A percentile compares a stretch with the other conserved stretches of the same genome.
phyloP scores from a whole-genome alignment of 2,329 filamentous ascomycete species.

The Fusarium sacchari region DNA sequence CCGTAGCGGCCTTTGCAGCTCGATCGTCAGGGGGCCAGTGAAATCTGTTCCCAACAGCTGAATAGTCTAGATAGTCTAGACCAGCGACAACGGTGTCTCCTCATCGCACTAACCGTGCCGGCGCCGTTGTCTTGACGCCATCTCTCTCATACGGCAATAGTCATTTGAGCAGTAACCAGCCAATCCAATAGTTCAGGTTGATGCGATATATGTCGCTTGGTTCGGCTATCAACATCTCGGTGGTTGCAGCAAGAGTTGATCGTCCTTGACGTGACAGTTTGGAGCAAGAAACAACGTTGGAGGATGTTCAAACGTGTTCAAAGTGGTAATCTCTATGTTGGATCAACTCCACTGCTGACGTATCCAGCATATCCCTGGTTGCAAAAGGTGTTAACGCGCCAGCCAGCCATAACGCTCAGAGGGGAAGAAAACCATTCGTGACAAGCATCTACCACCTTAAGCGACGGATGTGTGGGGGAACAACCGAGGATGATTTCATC shows the following conservation, averaged over 20 bases:
- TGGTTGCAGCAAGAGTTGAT: background rate
- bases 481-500: conserved; percentile 17
- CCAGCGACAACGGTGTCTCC: conserved; percentile 30
- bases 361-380: conserved; percentile 29
- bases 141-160: conserved; percentile 18
- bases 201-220: conserved; percentile 4
- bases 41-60: conserved; percentile 12
- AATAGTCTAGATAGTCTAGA: conserved; percentile 37
- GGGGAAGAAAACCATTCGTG: conserved; percentile 1
- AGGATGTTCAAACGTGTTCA: conserved; percentile 4
- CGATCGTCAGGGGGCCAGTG: conserved; percentile 33
- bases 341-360: conserved; percentile 37
- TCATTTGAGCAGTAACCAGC: background rate
- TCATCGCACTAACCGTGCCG: conserved; percentile 27
- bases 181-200: conserved; percentile 27
- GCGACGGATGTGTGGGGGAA: conserved; percentile 33
- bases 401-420: conserved; percentile 7
- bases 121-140: conserved; percentile 30
- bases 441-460: conserved; percentile 13
- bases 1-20: conserved; percentile 21
- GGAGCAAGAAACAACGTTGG: conserved; percentile 10
- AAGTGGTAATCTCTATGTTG: conserved; percentile 13
- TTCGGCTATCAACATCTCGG: conserved; percentile 1
- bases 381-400: background rate
- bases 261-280: background rate